Percentiles rank a stretch among this genome's conserved stretches.
phyloP scores from a whole-genome alignment of 345 rosid genomes.

The Sonneratia alba region DNA sequence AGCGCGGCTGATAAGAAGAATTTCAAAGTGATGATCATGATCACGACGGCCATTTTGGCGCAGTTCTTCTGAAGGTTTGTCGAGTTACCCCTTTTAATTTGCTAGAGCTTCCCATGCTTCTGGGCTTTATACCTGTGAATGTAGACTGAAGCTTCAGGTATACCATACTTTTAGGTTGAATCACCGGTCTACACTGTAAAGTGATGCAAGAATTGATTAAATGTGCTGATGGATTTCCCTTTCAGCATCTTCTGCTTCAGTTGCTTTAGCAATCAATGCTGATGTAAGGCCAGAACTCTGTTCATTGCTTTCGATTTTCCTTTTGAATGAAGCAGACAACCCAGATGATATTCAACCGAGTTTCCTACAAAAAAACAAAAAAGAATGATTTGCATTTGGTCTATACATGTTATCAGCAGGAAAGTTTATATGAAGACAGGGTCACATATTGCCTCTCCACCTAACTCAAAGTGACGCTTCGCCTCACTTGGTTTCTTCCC shows the following conservation, averaged over 20 bases:
- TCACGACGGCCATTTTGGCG: background rate
- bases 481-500: constrained; percentile 35
- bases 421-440: background rate
- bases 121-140: background rate
- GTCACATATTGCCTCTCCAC: background rate
- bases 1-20: background rate
- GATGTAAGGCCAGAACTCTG: background rate
- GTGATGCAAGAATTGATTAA: background rate
- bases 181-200: background rate
- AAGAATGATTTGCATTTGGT: too few relatives aligned
- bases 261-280: too few relatives aligned
- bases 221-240: background rate
- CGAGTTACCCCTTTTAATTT: background rate
- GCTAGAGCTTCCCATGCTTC: background rate
- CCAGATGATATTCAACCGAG: too few relatives aligned
- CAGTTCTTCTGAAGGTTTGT: background rate
- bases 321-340: too few relatives aligned
- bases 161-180: background rate
- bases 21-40: background rate
- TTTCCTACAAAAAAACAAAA: too few relatives aligned
- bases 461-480: constrained; percentile 41
- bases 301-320: background rate
- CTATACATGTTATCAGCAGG: background rate
- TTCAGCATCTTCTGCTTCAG: too few relatives aligned
- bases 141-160: background rate